These are phyloP conservation scores for Decorospora gaudefroyi DNA, from an alignment of 2,329 filamentous ascomycete species.

Conservation along the genomic window DNA sequence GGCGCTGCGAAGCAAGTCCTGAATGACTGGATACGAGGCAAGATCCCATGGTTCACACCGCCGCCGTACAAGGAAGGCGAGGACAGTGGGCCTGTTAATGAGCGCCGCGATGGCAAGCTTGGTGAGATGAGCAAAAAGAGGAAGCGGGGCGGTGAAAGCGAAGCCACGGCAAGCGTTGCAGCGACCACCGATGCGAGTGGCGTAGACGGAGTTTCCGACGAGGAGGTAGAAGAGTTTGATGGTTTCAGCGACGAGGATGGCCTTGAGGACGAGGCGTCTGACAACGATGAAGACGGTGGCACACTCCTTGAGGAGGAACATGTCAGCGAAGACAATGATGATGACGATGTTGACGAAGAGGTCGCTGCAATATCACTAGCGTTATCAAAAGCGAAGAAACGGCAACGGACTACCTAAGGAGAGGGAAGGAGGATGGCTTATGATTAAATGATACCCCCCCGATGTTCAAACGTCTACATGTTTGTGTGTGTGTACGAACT, in stretches of 20 bases:
- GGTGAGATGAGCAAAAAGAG: conserved; percentile 84
- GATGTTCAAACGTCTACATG: too few species aligned
- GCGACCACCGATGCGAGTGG: conserved; percentile 20
- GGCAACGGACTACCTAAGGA: conserved; percentile 29
- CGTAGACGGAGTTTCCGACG: conserved; percentile 21
- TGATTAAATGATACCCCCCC: conserved; percentile 41
- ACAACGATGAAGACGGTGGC: conserved; percentile 27
- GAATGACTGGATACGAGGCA: conserved; percentile 93
- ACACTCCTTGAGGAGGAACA: conserved; percentile 18
- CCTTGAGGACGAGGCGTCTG: conserved; percentile 25
- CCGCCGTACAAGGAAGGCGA: conserved; percentile 62
- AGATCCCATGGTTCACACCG: conserved; percentile 93
- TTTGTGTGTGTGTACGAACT: too few species aligned
- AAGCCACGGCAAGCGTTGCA: conserved; percentile 29
- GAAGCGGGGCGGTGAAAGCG: conserved; percentile 58
- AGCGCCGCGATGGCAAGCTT: conserved; percentile 74
- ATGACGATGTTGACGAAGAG: conserved; percentile 41
- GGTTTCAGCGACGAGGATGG: conserved; percentile 42
- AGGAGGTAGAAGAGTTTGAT: conserved; percentile 39
- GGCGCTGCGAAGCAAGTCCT: conserved; percentile 96
- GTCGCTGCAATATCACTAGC: conserved; percentile 44
- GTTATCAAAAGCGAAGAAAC: conserved; percentile 41
- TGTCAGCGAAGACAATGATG: conserved; percentile 29
- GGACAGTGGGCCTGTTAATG: conserved; percentile 42
- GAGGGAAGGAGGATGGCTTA: conserved; percentile 10